These are phyloP conservation scores for Remersonia thermophila DNA, from an alignment of 2,329 filamentous ascomycete genomes.

Conservation along the genomic window DNA sequence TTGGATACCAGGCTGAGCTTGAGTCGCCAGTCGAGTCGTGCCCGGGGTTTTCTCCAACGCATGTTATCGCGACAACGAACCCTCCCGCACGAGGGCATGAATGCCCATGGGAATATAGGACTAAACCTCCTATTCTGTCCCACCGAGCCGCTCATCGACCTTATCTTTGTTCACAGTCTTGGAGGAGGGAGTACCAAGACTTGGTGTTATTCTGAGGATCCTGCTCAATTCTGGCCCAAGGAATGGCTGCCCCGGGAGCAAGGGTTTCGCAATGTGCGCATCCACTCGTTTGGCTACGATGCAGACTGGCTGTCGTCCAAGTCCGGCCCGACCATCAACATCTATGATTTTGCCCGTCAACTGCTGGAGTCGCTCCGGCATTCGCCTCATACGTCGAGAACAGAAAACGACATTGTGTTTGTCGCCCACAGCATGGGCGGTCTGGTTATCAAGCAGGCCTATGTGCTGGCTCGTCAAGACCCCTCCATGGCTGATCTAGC, in stretches of 20 bases:
- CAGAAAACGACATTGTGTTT: conserved; percentile 14
- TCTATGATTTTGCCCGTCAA: conserved; percentile 15
- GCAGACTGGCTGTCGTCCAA: conserved; percentile 10
- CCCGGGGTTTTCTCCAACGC: too few relatives aligned
- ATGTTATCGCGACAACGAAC: too few relatives aligned
- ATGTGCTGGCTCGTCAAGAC: conserved; percentile 13
- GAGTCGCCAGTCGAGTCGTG: too few relatives aligned
- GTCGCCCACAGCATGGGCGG: conserved; percentile 18
- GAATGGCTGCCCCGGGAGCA: conserved; percentile 24
- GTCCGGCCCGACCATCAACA: conserved; percentile 9
- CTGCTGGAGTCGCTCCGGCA: conserved; percentile 14
- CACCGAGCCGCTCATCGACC: too few relatives aligned
- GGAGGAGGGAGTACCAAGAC: too few relatives aligned
- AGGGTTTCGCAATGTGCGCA: conserved; percentile 19
- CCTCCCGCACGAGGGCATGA: too few relatives aligned
- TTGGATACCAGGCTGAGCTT: too few relatives aligned
- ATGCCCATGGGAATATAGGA: not conserved
- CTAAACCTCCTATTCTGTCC: too few relatives aligned
- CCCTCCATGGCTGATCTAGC: conserved; percentile 13
- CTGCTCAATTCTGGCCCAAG: conserved; percentile 27
- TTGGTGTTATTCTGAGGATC: conserved; percentile 9
- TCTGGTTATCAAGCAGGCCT: conserved; percentile 15
- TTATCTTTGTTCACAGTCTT: too few relatives aligned
- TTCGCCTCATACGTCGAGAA: conserved; percentile 11
- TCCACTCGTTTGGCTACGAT: conserved; percentile 22